Base-by-base conservation (phyloP, 495 filamentous ascomycete species). In the Thozetella sp. region DNA sequence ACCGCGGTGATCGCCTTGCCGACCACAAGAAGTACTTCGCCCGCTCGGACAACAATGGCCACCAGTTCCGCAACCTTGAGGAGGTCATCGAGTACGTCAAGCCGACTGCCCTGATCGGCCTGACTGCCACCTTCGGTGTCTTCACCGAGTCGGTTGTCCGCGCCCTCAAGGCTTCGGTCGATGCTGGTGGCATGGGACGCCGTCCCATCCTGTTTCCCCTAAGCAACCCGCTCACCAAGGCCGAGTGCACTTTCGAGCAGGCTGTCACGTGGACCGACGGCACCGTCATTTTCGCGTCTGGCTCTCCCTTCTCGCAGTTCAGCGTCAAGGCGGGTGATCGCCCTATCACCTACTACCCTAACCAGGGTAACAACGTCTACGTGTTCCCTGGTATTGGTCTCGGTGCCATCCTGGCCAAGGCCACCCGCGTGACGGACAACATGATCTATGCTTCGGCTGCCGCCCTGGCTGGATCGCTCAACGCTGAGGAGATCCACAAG, bases 21-120 rank as follows among this genome's bases (percentile, higher is more conserved):
- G 92, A 97, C 63, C 95, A 99, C 87, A 99, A 99, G 79, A 85
- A 96, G 73, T 97, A 96, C 86, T 99, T 99, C 68, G 91, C 93
- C 46, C 93, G 95, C 51, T 79, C 83, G 51, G 93, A 98, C 75
- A 98, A 99, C 81, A 78, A 87, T n/a, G 93, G 93, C 68, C 81
- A 89, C 68, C 95, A 99, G 76, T 90, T 89, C 85, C 88, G 88
- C 76, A 89, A 85, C n/a, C 86, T 99, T 1, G 90, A 93, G 65
- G 90, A 96, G 65, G 91, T 97, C 51, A 90, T 97, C 56, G 93
- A 97, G 68, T 89, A 93, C 67, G 93, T 98, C 63, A 88, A 93
- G 78, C 95, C 95, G 6, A 96, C 93, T 22, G 96, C 93, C 63
- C 86, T 99, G 20, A 91, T 99, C 78, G 95, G 95, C 67, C 83